These are phyloP conservation scores for Bremia lactucae DNA, from an alignment of 352 stramenopile genomes.

Conservation along the genomic window DNA sequence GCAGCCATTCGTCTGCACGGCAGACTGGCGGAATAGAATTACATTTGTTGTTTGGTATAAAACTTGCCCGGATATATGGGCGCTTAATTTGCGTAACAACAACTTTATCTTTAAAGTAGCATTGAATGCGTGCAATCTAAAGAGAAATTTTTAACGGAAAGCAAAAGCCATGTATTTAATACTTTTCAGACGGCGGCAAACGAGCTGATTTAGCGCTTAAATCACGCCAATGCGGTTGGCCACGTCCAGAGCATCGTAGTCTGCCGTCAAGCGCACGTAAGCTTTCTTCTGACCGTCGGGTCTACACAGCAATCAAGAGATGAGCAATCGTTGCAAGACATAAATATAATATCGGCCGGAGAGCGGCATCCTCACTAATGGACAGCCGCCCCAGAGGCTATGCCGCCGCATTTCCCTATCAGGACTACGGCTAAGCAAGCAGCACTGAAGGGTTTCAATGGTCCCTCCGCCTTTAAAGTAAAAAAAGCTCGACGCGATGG, in stretches of 20 bases:
- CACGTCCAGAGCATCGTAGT: slow-evolving; percentile 99
- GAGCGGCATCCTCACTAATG: slow-evolving; percentile 2
- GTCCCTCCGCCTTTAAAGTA: slow-evolving; percentile 12
- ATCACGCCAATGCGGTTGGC: slow-evolving; percentile 99
- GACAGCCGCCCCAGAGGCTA: slow-evolving; percentile 9
- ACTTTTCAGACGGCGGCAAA: too few relatives aligned
- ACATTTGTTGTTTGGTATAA: slow-evolving; percentile 7
- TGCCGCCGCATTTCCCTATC: slow-evolving; percentile 31
- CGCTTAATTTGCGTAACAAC: too few relatives aligned
- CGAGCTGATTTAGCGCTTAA: slow-evolving; percentile 69
- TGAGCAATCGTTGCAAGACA: slow-evolving; percentile 3
- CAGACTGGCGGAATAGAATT: slow-evolving; percentile 26
- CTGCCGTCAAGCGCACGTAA: slow-evolving; percentile 96
- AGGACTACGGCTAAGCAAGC: slow-evolving; percentile 23
- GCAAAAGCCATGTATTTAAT: too few relatives aligned
- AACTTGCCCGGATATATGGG: too few relatives aligned
- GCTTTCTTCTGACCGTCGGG: slow-evolving; percentile 99
- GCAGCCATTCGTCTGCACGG: slow-evolving; percentile 7
- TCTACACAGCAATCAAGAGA: slow-evolving; percentile 38
- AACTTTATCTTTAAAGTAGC: too few relatives aligned
- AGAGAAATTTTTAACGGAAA: too few relatives aligned
- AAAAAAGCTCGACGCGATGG: slow-evolving; percentile 65
- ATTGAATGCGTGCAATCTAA: too few relatives aligned
- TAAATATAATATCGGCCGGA: slow-evolving; percentile 5
- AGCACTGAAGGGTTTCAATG: slow-evolving; percentile 5